A percentile compares a stretch with the other conserved stretches of the same genome.
Conservation (phyloP, 2,329 filamentous ascomycete genomes). For the Hypomyces rosellus region DNA sequence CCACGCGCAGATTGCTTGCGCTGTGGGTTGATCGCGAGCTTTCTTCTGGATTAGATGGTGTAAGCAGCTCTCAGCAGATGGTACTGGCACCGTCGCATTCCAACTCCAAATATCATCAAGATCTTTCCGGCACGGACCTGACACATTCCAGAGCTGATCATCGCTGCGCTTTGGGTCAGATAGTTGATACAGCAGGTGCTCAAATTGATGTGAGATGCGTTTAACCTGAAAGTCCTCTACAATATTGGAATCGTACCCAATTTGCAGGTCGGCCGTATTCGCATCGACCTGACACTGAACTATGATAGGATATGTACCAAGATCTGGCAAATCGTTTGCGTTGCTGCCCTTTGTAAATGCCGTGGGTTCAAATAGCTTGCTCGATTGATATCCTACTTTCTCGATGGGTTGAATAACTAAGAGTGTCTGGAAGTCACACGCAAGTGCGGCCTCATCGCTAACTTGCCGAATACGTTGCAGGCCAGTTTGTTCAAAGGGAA, state of each 20-base stretch:
- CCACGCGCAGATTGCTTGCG: slow-evolving; percentile 14
- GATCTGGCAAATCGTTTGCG: too few relatives aligned
- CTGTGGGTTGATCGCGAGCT: background rate
- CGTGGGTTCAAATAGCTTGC: too few relatives aligned
- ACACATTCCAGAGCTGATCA: background rate
- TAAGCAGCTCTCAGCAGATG: slow-evolving; percentile 5
- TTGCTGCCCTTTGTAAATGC: too few relatives aligned
- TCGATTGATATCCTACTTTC: background rate
- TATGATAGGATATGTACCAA: too few relatives aligned
- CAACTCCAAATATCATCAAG: slow-evolving; percentile 3
- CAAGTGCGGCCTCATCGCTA: slow-evolving; percentile 12
- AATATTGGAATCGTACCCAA: slow-evolving; percentile 4
- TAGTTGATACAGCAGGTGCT: slow-evolving; percentile 2
- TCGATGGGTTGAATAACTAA: slow-evolving; percentile 20
- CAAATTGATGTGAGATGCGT: slow-evolving; percentile 5
- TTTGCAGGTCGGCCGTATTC: too few relatives aligned
- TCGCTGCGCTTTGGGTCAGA: background rate
- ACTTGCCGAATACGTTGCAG: slow-evolving; percentile 16
- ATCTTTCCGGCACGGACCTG: background rate
- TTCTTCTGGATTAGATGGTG: slow-evolving; percentile 9
- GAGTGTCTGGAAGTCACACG: slow-evolving; percentile 22
- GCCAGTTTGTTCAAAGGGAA: slow-evolving; percentile 16
- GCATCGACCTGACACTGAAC: too few relatives aligned
- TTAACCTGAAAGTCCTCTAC: background rate
- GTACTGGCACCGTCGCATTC: background rate